Evolutionary conservation across 2,329 filamentous ascomycete species (phyloP).

Genomic region (Colletotrichum eleusines): DNA sequence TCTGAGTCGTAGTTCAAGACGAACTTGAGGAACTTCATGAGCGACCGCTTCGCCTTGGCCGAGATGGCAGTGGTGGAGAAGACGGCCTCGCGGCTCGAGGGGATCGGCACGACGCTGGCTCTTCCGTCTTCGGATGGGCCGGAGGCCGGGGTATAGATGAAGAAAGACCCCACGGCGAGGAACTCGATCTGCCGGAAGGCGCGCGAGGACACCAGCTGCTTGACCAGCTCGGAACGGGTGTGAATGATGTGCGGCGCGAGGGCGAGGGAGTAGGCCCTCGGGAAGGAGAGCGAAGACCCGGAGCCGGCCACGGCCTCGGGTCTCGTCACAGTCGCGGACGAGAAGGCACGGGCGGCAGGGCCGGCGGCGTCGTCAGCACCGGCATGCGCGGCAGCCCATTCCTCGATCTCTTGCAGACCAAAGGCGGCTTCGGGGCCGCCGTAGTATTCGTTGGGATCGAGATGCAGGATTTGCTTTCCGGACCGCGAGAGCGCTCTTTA

Average conservation of each 20-base stretch:
- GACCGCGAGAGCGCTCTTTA: slow-evolving; percentile 90
- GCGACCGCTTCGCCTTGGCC: slow-evolving; percentile 81
- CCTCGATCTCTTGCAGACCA: slow-evolving; percentile 83
- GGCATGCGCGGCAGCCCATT: slow-evolving; percentile 70
- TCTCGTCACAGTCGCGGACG: slow-evolving; percentile 54
- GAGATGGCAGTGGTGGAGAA: slow-evolving; percentile 84
- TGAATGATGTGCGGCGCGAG: slow-evolving; percentile 91
- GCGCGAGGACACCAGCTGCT: slow-evolving; percentile 87
- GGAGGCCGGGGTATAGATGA: slow-evolving; percentile 70
- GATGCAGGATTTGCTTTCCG: slow-evolving; percentile 89
- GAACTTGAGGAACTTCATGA: slow-evolving; percentile 96
- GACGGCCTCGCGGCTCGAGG: slow-evolving; percentile 91
- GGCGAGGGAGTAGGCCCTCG: slow-evolving; percentile 84
- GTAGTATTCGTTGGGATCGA: slow-evolving; percentile 91
- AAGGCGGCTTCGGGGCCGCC: slow-evolving; percentile 88
- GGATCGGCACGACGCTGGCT: slow-evolving; percentile 74
- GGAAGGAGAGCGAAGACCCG: slow-evolving; percentile 62
- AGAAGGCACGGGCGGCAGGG: slow-evolving; percentile 51
- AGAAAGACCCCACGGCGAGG: slow-evolving; percentile 92
- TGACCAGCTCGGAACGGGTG: slow-evolving; percentile 81
- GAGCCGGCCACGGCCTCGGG: slow-evolving; percentile 47
- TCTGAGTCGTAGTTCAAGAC: slow-evolving; percentile 78
- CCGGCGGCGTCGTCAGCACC: slow-evolving; percentile 40
- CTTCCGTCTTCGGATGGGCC: slow-evolving; percentile 42
- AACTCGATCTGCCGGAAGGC: slow-evolving; percentile 94